Evolutionary conservation across 2,329 filamentous ascomycete species (phyloP), one percentile per base, ranked within the genome.

Genomic region (Tothia fuscella): DNA sequence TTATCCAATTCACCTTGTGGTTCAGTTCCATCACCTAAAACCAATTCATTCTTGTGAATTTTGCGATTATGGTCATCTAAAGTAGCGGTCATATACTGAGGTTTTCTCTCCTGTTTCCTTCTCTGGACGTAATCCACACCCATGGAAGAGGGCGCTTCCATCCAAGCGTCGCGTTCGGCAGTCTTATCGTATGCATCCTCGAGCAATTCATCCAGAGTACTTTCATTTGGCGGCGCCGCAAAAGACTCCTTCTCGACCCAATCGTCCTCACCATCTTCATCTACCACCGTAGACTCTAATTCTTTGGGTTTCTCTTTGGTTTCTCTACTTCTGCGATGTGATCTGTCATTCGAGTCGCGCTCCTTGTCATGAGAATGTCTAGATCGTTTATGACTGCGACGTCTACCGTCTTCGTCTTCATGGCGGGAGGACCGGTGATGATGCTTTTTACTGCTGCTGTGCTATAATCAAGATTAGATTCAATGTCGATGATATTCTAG

Each of bases 101-200:
- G 28, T 62, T 62, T 53, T 25, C 59, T 57, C 22, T 61, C 59
- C 41, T 58, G 56, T 46, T 76, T 76, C 47, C 72, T 66, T 46
- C 74, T 70, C 54, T 83, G 74, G 38, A 86, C 71, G 57, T 93
- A 94, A 55, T 96, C 88, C 44, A 96, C 69, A 41, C 88, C 80
- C 26, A 93, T 63, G 0, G 80, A 77, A 0, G 83, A 84, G 0
- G 89, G 87, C 0, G 81, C 81, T 46, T 87, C 80, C 91, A 98
- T 98, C 88, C 93, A 98, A 0, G 82, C 76, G 59, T 96, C 91
- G 48, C 93, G 76, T 50, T 78, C 72, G 24, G 79, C 17, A 29
- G 34, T 24, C 24, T 41, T 49, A 47, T 52, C 48, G 14, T 55
- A 53, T 16, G 58, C 50, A 41, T 61, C 54, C 41, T 62, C 56